phyloP scores from a whole-genome alignment of 1,139 yeast genomes.

The Yamadazyma atlantica region DNA sequence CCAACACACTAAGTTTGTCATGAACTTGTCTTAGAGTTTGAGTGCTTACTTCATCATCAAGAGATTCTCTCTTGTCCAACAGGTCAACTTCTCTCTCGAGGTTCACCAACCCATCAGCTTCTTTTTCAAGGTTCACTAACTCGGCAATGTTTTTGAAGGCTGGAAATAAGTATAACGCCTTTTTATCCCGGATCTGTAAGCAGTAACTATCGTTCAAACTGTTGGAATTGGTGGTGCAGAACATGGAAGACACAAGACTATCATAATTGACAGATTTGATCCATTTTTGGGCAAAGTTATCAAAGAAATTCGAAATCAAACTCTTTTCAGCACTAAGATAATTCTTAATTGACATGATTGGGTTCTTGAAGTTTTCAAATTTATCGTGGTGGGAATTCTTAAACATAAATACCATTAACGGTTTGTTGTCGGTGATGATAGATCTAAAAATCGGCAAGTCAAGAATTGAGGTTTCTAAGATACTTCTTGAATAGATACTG shows the following conservation, averaged over 20 bases:
- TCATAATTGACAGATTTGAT: slow-evolving; percentile 27
- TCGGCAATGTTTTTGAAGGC: slow-evolving; percentile 21
- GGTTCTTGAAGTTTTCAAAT: slow-evolving; percentile 11
- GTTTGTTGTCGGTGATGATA: slow-evolving; percentile 22
- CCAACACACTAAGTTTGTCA: slow-evolving; percentile 18
- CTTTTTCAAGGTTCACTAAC: slow-evolving; percentile 1
- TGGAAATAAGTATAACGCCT: slow-evolving; percentile 30
- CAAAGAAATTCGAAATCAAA: slow-evolving; percentile 36
- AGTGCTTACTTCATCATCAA: slow-evolving; percentile 11
- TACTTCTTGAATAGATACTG: slow-evolving; percentile 19
- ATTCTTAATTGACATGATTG: slow-evolving; percentile 23
- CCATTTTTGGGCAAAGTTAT: slow-evolving; percentile 43
- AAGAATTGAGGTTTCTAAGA: slow-evolving; percentile 17
- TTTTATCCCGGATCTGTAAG: slow-evolving; percentile 29
- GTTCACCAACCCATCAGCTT: not conserved
- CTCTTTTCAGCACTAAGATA: slow-evolving; percentile 17
- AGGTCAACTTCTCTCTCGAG: too few species aligned
- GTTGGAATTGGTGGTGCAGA: slow-evolving; percentile 35
- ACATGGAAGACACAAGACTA: slow-evolving; percentile 37
- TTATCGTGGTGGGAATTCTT: slow-evolving; percentile 7
- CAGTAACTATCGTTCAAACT: slow-evolving; percentile 33
- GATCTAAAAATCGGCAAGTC: slow-evolving; percentile 24
- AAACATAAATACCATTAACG: slow-evolving; percentile 36
- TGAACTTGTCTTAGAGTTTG: slow-evolving; percentile 25
- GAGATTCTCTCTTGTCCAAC: slow-evolving; percentile 1